Conservation (phyloP, 106 monocot species). For the Dioscorea alata region DNA sequence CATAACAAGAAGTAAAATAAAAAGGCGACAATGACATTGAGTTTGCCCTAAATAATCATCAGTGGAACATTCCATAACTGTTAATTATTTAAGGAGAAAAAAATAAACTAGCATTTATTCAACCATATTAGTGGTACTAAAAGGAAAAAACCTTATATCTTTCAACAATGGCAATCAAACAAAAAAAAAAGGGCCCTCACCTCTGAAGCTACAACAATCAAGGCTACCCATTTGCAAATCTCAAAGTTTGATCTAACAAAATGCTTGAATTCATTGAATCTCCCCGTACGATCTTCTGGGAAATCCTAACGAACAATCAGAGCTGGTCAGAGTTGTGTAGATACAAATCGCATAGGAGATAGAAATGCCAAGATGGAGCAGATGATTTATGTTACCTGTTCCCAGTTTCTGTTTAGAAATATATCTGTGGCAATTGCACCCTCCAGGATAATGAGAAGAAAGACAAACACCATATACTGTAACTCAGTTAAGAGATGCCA, state of each 20-base stretch:
- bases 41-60: no score
- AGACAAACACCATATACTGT: constrained; percentile 38
- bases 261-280: neutral
- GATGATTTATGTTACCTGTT: constrained; percentile 3
- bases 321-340: neutral
- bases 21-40: no score
- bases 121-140: no score
- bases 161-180: neutral
- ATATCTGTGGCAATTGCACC: constrained; percentile 5
- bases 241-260: constrained; percentile 8
- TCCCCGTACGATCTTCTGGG: constrained; percentile 11
- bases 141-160: no score
- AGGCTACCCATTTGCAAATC: constrained; percentile 11
- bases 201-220: neutral
- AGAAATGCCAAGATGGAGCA: neutral
- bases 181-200: neutral
- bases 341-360: neutral
- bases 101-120: no score
- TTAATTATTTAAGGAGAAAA: no score
- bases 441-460: constrained; percentile 14
- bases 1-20: no score
- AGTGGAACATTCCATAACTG: no score
- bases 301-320: neutral
- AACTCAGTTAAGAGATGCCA: neutral
- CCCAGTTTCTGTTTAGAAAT: constrained; percentile 14